Percentiles rank a stretch among this genome's conserved stretches.
Evolutionary conservation across 805 yeast genomes (phyloP).

Genomic region (Nakazawaea molendinolei): DNA sequence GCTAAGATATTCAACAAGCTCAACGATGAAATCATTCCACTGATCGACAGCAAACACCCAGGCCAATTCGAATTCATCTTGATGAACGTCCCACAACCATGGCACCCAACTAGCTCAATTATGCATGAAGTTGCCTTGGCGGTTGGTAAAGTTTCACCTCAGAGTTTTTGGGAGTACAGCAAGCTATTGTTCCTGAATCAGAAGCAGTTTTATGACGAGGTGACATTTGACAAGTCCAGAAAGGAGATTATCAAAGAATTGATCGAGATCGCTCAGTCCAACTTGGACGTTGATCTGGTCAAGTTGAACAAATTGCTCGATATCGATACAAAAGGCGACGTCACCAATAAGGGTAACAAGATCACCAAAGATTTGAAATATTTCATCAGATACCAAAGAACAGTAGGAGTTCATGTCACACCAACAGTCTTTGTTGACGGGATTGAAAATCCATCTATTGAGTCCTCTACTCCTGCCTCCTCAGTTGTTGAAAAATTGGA

Average conservation of each 20-base stretch:
- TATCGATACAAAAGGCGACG: slow-evolving; percentile 25
- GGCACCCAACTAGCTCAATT: slow-evolving; percentile 74
- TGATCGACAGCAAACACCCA: slow-evolving; percentile 36
- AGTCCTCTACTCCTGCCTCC: slow-evolving; percentile 51
- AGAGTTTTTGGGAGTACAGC: slow-evolving; percentile 51
- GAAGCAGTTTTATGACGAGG: slow-evolving; percentile 53
- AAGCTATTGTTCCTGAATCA: slow-evolving; percentile 49
- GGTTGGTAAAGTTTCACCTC: slow-evolving; percentile 51
- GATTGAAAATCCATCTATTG: slow-evolving; percentile 46
- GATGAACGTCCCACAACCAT: slow-evolving; percentile 78
- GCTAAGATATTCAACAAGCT: slow-evolving; percentile 57
- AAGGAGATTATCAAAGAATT: slow-evolving; percentile 48
- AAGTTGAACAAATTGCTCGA: slow-evolving; percentile 26
- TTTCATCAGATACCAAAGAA: slow-evolving; percentile 66
- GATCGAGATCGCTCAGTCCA: slow-evolving; percentile 38
- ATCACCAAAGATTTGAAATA: slow-evolving; percentile 62
- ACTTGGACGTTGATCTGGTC: slow-evolving; percentile 30
- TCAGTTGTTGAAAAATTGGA: slow-evolving; percentile 35
- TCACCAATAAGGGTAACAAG: slow-evolving; percentile 50
- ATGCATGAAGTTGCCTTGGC: slow-evolving; percentile 70
- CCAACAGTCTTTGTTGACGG: slow-evolving; percentile 77
- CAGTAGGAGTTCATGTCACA: slow-evolving; percentile 76
- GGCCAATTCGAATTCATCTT: slow-evolving; percentile 53
- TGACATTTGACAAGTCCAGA: slow-evolving; percentile 46
- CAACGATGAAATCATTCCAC: slow-evolving; percentile 45